Percentiles rank a stretch among this genome's conserved stretches.
Evolutionary conservation across 2,329 filamentous ascomycete species (phyloP).

Genomic region (Colletotrichum costaricense): DNA sequence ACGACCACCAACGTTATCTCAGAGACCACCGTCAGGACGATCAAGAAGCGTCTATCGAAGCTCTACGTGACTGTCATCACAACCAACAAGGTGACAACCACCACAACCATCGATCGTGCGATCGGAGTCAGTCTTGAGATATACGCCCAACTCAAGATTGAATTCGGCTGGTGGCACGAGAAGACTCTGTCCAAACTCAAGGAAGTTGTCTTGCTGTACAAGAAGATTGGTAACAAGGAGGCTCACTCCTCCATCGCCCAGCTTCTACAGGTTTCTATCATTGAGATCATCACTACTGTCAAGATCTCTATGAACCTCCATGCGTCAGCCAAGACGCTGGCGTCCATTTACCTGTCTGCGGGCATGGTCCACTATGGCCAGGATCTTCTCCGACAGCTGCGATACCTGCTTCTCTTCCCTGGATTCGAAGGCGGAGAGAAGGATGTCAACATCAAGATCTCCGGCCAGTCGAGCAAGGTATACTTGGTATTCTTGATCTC

Average conservation of each 20-base stretch:
- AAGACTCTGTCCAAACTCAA: conserved; percentile 55
- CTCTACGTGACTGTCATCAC: conserved; percentile 54
- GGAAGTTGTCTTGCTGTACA: conserved; percentile 55
- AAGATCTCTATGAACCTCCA: conserved; percentile 57
- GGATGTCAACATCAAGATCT: conserved; percentile 49
- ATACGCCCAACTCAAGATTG: conserved; percentile 54
- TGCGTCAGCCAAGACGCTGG: conserved; percentile 58
- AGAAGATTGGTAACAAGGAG: conserved; percentile 50
- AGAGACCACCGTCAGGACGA: conserved; percentile 51
- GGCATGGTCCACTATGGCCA: conserved; percentile 52
- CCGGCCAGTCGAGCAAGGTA: conserved; percentile 46
- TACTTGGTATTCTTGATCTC: conserved; percentile 58
- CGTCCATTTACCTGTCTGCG: conserved; percentile 56
- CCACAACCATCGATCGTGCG: conserved; percentile 51
- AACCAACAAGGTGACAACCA: conserved; percentile 48
- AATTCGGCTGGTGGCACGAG: conserved; percentile 58
- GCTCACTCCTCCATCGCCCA: conserved; percentile 49
- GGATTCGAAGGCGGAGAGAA: conserved; percentile 43
- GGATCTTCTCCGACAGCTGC: conserved; percentile 59
- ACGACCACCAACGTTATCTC: conserved; percentile 48
- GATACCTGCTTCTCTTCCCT: conserved; percentile 61
- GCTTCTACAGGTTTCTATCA: conserved; percentile 52
- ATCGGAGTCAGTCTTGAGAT: conserved; percentile 48
- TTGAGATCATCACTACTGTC: conserved; percentile 51
- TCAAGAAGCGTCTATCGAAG: conserved; percentile 62